These are phyloP conservation scores for Mycena filopes DNA, from an alignment of 768 basidiomycete genomes.

Conservation along the genomic window DNA sequence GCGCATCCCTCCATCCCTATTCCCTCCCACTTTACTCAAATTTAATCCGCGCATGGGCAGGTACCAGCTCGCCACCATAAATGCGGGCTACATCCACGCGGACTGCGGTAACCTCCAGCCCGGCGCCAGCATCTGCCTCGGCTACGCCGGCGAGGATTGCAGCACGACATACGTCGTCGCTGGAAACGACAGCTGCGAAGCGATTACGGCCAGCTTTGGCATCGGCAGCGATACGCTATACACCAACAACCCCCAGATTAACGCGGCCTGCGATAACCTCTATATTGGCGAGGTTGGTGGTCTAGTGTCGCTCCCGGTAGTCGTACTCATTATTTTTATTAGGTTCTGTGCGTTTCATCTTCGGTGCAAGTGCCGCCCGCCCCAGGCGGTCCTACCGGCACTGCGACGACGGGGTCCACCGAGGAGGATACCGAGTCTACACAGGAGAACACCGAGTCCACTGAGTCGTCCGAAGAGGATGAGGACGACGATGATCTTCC, in stretches of 20 bases:
- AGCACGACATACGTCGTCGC: conserved; percentile 65
- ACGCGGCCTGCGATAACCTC: conserved; percentile 67
- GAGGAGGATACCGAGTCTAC: too few species aligned
- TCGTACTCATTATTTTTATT: too few species aligned
- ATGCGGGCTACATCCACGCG: conserved; percentile 59
- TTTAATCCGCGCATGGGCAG: conserved; percentile 50
- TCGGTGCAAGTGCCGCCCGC: too few species aligned
- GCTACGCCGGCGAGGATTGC: conserved; percentile 70
- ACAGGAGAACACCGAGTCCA: too few species aligned
- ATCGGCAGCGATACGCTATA: conserved; percentile 66
- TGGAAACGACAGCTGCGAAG: conserved; percentile 67
- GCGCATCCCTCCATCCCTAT: conserved; percentile 38
- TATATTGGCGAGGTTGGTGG: conserved; percentile 78
- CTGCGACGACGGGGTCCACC: too few species aligned
- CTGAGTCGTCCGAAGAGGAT: too few species aligned
- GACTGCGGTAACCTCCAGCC: conserved; percentile 69
- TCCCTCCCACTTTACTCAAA: neutral
- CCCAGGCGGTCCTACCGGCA: too few species aligned
- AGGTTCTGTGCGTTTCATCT: too few species aligned
- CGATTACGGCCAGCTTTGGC: conserved; percentile 49
- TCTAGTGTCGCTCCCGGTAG: neutral
- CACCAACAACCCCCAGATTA: conserved; percentile 81
- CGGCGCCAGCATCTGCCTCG: conserved; percentile 69
- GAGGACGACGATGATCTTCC: too few species aligned
- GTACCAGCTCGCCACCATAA: conserved; percentile 78